Base-by-base conservation (phyloP, 331 rosid species). In the Acacia concinna region DNA sequence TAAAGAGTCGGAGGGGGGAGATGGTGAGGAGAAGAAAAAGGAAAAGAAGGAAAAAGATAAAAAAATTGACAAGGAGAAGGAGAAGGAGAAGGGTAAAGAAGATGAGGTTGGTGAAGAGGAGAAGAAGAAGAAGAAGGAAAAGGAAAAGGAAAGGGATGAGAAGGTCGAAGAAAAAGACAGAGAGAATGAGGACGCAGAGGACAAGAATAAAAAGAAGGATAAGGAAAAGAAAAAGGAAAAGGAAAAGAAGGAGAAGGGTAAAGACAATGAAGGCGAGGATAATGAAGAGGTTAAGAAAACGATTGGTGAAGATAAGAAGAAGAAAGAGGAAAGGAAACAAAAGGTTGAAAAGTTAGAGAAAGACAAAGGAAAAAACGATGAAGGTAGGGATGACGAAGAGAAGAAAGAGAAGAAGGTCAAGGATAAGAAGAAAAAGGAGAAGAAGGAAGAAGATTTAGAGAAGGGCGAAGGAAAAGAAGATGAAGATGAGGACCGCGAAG, bases 261-360 rank as follows among this genome's bases (percentile, higher is more conserved):
- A 81, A 20, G 71, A 59, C 6, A 49, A 31, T 20, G 57, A 71
- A 37, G 79, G 52, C 1, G 77, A 62, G 23, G 77, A 85, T 13
- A 79, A 8, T 25, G 82, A 76, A 11, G 76, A 71, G 69, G 63
- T 57, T 28, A 77, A 51, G 73, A 74, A 43, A 74, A 85, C 38
- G 76, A 65, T 31, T 73, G 44, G 68, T 30, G 76, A 59, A 68
- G 76, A 51, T 77, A 82, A 54, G 77, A 49, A 38, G 51, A 52
- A 84, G 64, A 67, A 83, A 52, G 80, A 28, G 13, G 73, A 65
- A 27, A 57, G 12, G 65, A 47, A 78, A 60, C 47, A 34, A 52
- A 82, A 82, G 25, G 76, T 67, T 20, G 63, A 73, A 34, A 68
- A 60, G 40, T 56, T 60, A 8, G 56, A 72, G 34, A 47, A 37